Conservation (phyloP, 441 rosid species). For the Populus hybrid region DNA sequence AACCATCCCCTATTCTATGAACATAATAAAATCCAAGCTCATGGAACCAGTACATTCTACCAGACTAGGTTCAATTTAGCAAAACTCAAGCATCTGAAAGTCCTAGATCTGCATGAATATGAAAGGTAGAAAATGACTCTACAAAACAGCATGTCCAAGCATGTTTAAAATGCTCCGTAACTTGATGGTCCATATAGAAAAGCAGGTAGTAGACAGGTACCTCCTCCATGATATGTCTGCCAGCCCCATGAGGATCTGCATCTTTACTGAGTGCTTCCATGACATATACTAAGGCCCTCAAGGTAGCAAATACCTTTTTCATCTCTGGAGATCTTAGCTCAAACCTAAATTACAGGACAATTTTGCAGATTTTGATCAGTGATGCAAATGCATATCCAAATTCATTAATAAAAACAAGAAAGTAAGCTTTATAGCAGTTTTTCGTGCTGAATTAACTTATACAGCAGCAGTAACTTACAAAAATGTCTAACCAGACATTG, state of each 20-base stretch:
- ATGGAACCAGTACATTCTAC: neutral
- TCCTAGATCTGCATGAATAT: neutral
- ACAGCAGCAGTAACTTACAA: too few relatives aligned
- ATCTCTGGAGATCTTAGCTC: conserved; percentile 45
- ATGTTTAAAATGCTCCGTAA: neutral
- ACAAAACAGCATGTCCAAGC: neutral
- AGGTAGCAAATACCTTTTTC: conserved; percentile 83
- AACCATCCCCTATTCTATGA: neutral
- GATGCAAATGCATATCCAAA: neutral
- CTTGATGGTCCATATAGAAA: neutral
- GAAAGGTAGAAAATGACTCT: neutral
- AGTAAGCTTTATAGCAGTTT: too few relatives aligned
- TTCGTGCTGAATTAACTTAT: neutral
- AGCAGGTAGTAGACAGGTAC: conserved; percentile 31
- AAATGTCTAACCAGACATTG: neutral
- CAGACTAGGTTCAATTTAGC: neutral
- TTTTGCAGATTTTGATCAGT: neutral
- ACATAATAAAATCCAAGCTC: neutral
- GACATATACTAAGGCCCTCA: conserved; percentile 89
- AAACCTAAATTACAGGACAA: conserved; percentile 28
- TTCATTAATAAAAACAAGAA: too few relatives aligned
- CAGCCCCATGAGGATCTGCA: conserved; percentile 93
- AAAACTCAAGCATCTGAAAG: neutral
- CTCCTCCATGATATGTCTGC: conserved; percentile 85
- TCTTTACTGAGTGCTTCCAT: conserved; percentile 88